Base-by-base conservation (phyloP, 345 rosid species). In the Ricinus communis region DNA sequence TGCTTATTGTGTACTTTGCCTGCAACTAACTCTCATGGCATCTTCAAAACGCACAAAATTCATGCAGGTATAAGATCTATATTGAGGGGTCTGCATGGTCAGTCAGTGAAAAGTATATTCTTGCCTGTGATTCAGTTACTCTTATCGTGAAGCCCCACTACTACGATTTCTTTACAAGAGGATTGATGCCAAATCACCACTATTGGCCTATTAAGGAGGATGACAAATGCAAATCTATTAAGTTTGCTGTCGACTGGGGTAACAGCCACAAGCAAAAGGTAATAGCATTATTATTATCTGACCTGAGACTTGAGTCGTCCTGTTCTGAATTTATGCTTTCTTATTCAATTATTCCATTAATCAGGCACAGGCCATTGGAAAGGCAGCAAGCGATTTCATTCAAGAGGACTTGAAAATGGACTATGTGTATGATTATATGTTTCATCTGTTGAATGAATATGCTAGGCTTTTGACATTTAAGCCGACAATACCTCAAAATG, bases 161-260 rank as follows among this genome's bases (percentile, higher is more conserved):
- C 56, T 73, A 78, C 0, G 81, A 78, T 55, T 78, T 78, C 78
- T 78, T 74, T 62, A 58, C 78, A 0, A 74, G 82, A 65, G 52
- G 75, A 21, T 51, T 74, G 63, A 22, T 49, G 16, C 82, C 82
- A 1, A 14, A 40, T 13, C 62, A 33, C 12, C 82, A 78, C 21
- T 78, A 73, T 13, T 78, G 82, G 82, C 82, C 82, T 0, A 21
- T 74, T 13, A 59, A 51, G 41, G 78, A 65, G 5, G 55, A 65
- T 28, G 65, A 68, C 27, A 69, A 69, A 30, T 78, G 82, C 69
- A 74, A 9, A 49, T 74, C 78, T 36, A 78, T 78, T 24, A 78
- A 78, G 53, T 78, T 64, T 46, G 82, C 82, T 7, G 82, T 78
- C 5, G 78, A 74, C 8, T 78, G 82, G 82, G 78, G 78, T 30